Conservation (phyloP, 257 asterid genomes). For the Cynanchum wilfordii region DNA sequence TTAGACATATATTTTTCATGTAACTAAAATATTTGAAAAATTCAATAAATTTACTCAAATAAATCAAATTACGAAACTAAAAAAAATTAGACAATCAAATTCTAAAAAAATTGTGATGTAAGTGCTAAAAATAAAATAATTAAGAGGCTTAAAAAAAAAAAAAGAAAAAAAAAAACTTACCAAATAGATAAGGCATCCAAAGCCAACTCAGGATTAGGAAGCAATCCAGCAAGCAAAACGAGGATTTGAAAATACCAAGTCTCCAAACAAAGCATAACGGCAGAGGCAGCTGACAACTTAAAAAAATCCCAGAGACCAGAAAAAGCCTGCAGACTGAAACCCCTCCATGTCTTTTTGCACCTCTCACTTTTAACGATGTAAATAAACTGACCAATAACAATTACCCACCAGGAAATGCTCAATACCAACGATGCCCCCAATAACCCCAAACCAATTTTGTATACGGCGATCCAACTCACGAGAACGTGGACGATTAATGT, state of each 20-base stretch:
- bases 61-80: too few species aligned
- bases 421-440: constrained; percentile 24
- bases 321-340: constrained; percentile 23
- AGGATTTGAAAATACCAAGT: constrained; percentile 33
- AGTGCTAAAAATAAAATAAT: too few species aligned
- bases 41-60: too few species aligned
- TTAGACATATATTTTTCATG: too few species aligned
- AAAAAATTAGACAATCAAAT: too few species aligned
- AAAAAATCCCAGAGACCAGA: constrained; percentile 26
- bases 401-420: constrained; percentile 31
- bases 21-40: too few species aligned
- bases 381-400: constrained; percentile 24
- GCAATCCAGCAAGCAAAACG: constrained; percentile 31
- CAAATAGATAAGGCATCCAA: constrained; percentile 33
- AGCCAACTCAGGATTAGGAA: constrained; percentile 30
- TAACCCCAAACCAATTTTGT: constrained; percentile 24
- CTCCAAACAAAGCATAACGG: constrained; percentile 34
- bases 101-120: too few species aligned
- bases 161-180: constrained; percentile 15
- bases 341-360: constrained; percentile 25
- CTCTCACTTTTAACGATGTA: constrained; percentile 23
- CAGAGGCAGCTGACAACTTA: constrained; percentile 32
- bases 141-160: background rate
- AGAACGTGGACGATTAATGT: constrained; percentile 19
- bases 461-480: constrained; percentile 19